A percentile compares a stretch with the other conserved stretches of the same genome.
These are phyloP conservation scores for Cryphonectria japonica DNA, from an alignment of 2,329 filamentous ascomycete genomes.

Conservation along the genomic window DNA sequence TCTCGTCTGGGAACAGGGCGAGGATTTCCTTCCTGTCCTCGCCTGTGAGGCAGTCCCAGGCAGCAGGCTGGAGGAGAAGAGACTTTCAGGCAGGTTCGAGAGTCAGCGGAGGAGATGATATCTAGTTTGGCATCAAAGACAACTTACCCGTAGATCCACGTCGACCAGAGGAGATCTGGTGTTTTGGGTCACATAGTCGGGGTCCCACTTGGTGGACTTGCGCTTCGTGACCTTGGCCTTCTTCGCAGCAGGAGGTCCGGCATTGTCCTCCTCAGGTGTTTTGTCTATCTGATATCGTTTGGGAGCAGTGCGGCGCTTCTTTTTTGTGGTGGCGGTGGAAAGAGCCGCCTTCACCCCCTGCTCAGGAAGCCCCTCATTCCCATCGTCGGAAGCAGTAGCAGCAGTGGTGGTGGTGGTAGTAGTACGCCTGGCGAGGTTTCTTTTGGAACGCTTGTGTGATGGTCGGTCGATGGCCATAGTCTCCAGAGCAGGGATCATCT, in stretches of 20 bases:
- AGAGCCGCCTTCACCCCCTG: conserved; percentile 11
- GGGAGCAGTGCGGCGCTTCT: conserved; percentile 14
- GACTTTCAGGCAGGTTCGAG: conserved; percentile 33
- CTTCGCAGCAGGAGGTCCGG: conserved; percentile 30
- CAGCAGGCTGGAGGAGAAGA: conserved; percentile 41
- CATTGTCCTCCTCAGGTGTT: not conserved
- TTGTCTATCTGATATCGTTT: conserved; percentile 8
- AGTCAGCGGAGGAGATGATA: conserved; percentile 19
- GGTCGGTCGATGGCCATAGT: not conserved
- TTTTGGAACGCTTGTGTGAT: not conserved
- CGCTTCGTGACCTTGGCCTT: conserved; percentile 32
- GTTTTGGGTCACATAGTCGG: conserved; percentile 41
- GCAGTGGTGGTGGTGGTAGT: not conserved
- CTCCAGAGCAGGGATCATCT: not conserved
- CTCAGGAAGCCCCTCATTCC: not conserved
- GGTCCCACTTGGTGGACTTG: conserved; percentile 34
- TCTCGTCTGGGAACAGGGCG: conserved; percentile 42
- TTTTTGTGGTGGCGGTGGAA: not conserved
- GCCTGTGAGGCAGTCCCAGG: conserved; percentile 43
- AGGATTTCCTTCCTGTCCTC: conserved; percentile 42
- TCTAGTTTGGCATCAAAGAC: not conserved
- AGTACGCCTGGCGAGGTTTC: not conserved
- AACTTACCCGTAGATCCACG: conserved; percentile 42
- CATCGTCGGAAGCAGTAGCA: not conserved
- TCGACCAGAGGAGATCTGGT: conserved; percentile 41